phyloP scores from a whole-genome alignment of 352 stramenopile species.

The Pythium apleroticum region DNA sequence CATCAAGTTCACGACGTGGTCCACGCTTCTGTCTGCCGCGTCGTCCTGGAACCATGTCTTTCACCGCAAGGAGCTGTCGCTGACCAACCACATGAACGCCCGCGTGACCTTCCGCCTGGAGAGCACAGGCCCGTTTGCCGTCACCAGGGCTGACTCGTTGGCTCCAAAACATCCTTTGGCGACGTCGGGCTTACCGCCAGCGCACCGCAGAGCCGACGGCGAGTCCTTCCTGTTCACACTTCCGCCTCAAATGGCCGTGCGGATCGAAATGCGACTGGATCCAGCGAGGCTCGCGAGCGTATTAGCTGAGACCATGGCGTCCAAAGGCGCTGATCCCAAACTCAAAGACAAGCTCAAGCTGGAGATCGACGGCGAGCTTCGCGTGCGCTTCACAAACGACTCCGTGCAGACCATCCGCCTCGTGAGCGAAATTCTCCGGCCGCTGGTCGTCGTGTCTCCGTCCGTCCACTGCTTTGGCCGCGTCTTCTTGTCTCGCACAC shows the following conservation, averaged over 20 bases:
- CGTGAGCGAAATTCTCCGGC: conserved; percentile 42
- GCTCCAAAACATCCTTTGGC: conserved; percentile 65
- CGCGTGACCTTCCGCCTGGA: conserved; percentile 74
- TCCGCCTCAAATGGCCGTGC: conserved; percentile 64
- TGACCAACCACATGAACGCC: conserved; percentile 60
- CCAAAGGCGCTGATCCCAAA: not conserved
- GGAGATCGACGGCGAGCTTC: conserved; percentile 46
- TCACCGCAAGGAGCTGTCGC: conserved; percentile 49
- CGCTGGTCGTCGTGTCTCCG: conserved; percentile 61
- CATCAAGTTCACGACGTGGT: conserved; percentile 79
- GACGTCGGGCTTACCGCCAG: conserved; percentile 45
- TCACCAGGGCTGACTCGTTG: conserved; percentile 62
- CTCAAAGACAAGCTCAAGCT: conserved; percentile 1
- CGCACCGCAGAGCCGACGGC: conserved; percentile 53
- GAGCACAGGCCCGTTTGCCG: conserved; percentile 55
- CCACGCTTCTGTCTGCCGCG: conserved; percentile 35
- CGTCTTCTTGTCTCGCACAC: conserved; percentile 49
- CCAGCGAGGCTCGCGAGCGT: conserved; percentile 21
- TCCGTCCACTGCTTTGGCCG: conserved; percentile 65
- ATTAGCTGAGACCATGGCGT: not conserved
- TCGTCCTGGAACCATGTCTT: conserved; percentile 38
- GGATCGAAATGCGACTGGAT: conserved; percentile 64
- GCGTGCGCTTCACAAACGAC: conserved; percentile 68
- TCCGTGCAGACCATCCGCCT: conserved; percentile 62
- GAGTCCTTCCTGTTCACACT: conserved; percentile 74